These are phyloP conservation scores for Croton setiger DNA, from an alignment of 441 rosid genomes.

Conservation along the genomic window DNA sequence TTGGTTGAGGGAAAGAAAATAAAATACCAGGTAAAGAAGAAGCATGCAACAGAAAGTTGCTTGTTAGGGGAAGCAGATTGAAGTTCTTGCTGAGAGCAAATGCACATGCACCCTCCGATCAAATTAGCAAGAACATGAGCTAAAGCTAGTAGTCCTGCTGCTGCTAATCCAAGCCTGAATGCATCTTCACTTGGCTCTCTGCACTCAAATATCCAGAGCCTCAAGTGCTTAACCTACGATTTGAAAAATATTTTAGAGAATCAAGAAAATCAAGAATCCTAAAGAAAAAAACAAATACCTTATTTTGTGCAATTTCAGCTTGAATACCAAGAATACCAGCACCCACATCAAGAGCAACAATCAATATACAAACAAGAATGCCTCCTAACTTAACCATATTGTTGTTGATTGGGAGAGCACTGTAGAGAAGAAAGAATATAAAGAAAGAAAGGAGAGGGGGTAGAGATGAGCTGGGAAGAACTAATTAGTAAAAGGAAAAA, in stretches of 20 bases:
- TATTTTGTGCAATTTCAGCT: conserved; percentile 83
- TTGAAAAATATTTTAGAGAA: too few species aligned
- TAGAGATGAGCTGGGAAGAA: conserved; percentile 13
- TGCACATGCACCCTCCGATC: conserved; percentile 76
- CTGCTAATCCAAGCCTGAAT: conserved; percentile 69
- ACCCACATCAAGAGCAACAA: conserved; percentile 70
- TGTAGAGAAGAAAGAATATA: background rate
- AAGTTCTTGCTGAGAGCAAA: conserved; percentile 80
- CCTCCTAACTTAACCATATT: conserved; percentile 58
- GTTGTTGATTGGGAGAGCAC: background rate
- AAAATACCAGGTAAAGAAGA: conserved; percentile 70
- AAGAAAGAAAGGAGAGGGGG: background rate
- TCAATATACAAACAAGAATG: conserved; percentile 63
- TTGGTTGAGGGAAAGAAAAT: too few species aligned
- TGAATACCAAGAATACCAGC: conserved; percentile 86
- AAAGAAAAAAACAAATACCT: conserved; percentile 32
- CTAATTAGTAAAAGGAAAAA: conserved; percentile 33
- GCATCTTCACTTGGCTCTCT: conserved; percentile 82
- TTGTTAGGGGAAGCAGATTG: conserved; percentile 55
- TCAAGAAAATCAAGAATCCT: conserved; percentile 16
- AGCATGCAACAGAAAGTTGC: conserved; percentile 72
- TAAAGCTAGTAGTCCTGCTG: conserved; percentile 51
- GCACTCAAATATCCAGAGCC: conserved; percentile 85
- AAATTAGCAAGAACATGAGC: conserved; percentile 81
- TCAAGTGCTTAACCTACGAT: conserved; percentile 67